These are phyloP conservation scores for Zoysia japonica DNA, from an alignment of 176 grass and related monocot genomes.

Conservation along the genomic window DNA sequence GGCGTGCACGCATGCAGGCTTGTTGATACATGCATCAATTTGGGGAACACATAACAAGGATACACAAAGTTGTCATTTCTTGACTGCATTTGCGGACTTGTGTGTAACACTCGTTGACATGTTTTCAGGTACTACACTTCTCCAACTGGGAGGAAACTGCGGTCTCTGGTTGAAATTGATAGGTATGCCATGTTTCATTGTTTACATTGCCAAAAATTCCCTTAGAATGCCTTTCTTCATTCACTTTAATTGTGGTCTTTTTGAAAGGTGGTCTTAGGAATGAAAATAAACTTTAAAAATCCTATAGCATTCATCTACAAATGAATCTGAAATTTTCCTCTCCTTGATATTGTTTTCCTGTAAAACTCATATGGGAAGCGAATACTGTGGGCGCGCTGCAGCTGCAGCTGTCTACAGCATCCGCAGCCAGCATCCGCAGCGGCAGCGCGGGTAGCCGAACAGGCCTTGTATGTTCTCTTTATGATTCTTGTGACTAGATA, in stretches of 20 bases:
- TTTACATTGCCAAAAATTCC: background rate
- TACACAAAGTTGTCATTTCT: background rate
- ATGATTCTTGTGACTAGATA: background rate
- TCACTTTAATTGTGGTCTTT: background rate
- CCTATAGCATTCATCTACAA: too few species aligned
- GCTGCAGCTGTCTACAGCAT: too few species aligned
- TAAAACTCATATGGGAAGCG: too few species aligned
- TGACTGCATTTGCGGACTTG: constrained; percentile 18
- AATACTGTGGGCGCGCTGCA: too few species aligned
- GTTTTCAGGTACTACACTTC: constrained; percentile 72
- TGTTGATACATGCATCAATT: background rate
- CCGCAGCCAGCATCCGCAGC: too few species aligned
- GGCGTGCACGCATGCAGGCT: background rate
- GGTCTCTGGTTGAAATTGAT: constrained; percentile 79
- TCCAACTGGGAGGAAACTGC: constrained; percentile 69
- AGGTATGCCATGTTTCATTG: constrained; percentile 33
- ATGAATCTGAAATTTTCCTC: too few species aligned
- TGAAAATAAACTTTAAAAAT: too few species aligned
- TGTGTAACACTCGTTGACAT: constrained; percentile 16
- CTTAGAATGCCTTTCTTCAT: constrained; percentile 13
- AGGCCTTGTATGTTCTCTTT: too few species aligned
- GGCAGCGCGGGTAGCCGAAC: too few species aligned
- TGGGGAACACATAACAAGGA: background rate
- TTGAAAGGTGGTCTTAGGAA: background rate
- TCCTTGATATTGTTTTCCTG: background rate